These are phyloP conservation scores for Gelatoporia subvermispora DNA, from an alignment of 768 basidiomycete genomes.

Conservation along the genomic window DNA sequence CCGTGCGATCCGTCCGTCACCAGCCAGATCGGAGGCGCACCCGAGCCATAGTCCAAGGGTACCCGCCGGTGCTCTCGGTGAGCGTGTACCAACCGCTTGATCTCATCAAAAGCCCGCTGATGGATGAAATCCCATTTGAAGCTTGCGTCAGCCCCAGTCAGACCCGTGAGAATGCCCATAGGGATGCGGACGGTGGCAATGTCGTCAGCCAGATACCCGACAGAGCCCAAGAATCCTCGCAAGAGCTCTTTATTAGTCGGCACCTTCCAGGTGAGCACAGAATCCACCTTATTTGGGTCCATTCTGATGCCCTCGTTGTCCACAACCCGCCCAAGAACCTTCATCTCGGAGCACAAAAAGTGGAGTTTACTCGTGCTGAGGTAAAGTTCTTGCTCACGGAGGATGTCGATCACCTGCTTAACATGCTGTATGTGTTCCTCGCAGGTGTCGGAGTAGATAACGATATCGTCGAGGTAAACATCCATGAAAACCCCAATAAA, in stretches of 20 bases:
- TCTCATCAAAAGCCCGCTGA: conserved; percentile 25
- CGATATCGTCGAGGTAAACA: conserved; percentile 31
- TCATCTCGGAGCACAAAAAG: conserved; percentile 25
- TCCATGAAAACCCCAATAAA: conserved; percentile 27
- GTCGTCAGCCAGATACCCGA: conserved; percentile 32
- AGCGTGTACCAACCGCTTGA: conserved; percentile 15
- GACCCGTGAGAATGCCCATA: conserved; percentile 28
- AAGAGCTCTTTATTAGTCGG: conserved; percentile 26
- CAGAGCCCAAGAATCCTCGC: conserved; percentile 31
- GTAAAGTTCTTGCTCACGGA: conserved; percentile 31
- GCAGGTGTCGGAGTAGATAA: conserved; percentile 26
- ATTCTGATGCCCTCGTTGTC: conserved; percentile 22
- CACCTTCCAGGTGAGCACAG: conserved; percentile 25
- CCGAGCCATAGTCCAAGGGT: conserved; percentile 14
- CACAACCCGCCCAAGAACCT: conserved; percentile 25
- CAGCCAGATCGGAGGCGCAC: conserved; percentile 15
- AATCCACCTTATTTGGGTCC: conserved; percentile 23
- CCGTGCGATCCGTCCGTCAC: conserved; percentile 16
- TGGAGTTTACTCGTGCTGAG: conserved; percentile 30
- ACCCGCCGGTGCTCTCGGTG: conserved; percentile 9
- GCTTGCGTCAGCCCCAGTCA: conserved; percentile 8
- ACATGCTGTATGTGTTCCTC: conserved; percentile 28
- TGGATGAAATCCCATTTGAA: conserved; percentile 22
- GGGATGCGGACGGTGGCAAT: conserved; percentile 29
- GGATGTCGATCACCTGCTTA: conserved; percentile 27